Percentiles rank a stretch among this genome's conserved stretches.
phyloP scores from a whole-genome alignment of 805 yeast genomes.

The Candida gorgasii region DNA sequence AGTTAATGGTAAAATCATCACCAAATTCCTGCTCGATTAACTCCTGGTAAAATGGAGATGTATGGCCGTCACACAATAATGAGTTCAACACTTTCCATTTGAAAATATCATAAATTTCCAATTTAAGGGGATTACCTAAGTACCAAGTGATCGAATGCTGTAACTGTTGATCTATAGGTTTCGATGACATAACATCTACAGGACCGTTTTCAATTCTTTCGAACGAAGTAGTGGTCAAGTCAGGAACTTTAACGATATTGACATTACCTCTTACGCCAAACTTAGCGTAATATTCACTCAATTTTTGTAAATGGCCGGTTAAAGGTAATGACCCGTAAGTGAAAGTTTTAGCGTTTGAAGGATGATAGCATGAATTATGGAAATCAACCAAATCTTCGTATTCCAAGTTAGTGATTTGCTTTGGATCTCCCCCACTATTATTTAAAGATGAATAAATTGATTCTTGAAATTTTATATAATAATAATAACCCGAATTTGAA shows the following conservation, averaged over 20 bases:
- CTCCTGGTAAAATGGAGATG: slow-evolving; percentile 85
- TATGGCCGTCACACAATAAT: slow-evolving; percentile 84
- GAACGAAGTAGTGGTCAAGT: slow-evolving; percentile 23
- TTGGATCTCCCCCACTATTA: slow-evolving; percentile 95
- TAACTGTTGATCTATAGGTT: slow-evolving; percentile 71
- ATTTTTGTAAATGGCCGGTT: slow-evolving; percentile 54
- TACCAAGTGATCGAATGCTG: slow-evolving; percentile 89
- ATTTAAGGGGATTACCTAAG: slow-evolving; percentile 68
- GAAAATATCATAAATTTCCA: slow-evolving; percentile 60
- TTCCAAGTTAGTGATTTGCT: slow-evolving; percentile 66
- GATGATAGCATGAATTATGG: slow-evolving; percentile 79
- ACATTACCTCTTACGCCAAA: slow-evolving; percentile 52
- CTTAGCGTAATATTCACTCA: slow-evolving; percentile 49
- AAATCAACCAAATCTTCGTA: slow-evolving; percentile 78
- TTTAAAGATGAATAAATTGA: slow-evolving; percentile 80
- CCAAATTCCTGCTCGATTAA: slow-evolving; percentile 84
- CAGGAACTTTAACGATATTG: slow-evolving; percentile 45
- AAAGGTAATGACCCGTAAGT: slow-evolving; percentile 84
- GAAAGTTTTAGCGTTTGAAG: slow-evolving; percentile 83
- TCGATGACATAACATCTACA: slow-evolving; percentile 52
- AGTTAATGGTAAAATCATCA: slow-evolving; percentile 80
- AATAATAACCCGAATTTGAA: slow-evolving; percentile 83
- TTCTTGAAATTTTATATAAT: slow-evolving; percentile 81
- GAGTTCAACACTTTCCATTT: slow-evolving; percentile 69
- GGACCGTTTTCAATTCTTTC: slow-evolving; percentile 61